Percentiles rank a stretch among this genome's conserved stretches.
These are phyloP conservation scores for Phytophthora kernoviae DNA, from an alignment of 352 stramenopile genomes.

Conservation along the genomic window DNA sequence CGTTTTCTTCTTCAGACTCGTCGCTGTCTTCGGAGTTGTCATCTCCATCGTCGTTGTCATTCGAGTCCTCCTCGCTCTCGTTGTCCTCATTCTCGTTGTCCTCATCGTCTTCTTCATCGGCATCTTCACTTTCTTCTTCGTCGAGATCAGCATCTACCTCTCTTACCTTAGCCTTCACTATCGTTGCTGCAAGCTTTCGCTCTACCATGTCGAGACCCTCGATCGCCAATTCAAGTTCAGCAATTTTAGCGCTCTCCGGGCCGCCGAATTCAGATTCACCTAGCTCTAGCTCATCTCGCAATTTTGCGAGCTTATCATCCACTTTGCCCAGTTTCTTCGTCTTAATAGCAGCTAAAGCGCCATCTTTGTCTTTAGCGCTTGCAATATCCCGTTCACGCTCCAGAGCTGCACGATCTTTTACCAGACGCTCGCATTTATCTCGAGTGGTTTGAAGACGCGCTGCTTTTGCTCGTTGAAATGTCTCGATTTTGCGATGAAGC, in stretches of 20 bases:
- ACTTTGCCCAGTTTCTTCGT: conserved; percentile 33
- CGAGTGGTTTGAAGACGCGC: conserved; percentile 31
- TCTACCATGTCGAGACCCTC: conserved; percentile 37
- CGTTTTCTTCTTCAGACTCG: conserved; percentile 18
- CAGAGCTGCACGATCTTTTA: conserved; percentile 27
- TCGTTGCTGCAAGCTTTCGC: conserved; percentile 20
- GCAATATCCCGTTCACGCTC: conserved; percentile 18
- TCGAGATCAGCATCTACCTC: conserved; percentile 34
- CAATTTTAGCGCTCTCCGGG: conserved; percentile 43
- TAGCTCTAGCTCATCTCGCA: conserved; percentile 43
- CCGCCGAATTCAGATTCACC: conserved; percentile 21
- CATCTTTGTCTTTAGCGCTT: conserved; percentile 17
- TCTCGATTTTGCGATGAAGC: conserved; percentile 41
- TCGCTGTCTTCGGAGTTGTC: conserved; percentile 10
- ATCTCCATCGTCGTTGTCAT: conserved; percentile 14
- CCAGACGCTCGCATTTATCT: conserved; percentile 31
- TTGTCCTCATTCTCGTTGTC: conserved; percentile 19
- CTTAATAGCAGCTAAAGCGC: conserved; percentile 24
- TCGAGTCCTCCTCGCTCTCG: conserved; percentile 6
- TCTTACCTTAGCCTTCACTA: conserved; percentile 25
- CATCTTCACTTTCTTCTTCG: conserved; percentile 10
- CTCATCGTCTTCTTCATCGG: conserved; percentile 16
- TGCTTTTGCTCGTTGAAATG: conserved; percentile 43
- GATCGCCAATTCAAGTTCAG: conserved; percentile 50
- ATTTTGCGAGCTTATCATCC: conserved; percentile 38